Evolutionary conservation across 176 grass and related monocot genomes (phyloP), one percentile per base, ranked within the genome.

Genomic region (Poa pratensis): DNA sequence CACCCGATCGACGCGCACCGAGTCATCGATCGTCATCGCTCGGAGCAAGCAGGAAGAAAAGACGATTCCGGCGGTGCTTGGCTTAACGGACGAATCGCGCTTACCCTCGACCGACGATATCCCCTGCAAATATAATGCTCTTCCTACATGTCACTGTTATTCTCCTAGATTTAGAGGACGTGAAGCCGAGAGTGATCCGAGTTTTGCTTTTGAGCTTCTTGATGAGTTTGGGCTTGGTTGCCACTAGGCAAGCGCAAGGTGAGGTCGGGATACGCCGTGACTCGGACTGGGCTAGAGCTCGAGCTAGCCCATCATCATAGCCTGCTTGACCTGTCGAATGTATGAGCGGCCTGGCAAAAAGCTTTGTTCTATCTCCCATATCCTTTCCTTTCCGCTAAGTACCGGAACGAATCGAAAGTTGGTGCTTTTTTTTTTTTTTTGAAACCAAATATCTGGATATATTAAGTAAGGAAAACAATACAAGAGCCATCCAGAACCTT

Each of bases 261-360:
- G 22, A 73, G 34, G 48, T 18, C 40, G 11, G 28, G 7, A 53
- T 0, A n/a, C 82, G 61, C n/a, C 12, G 61, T 82, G 88, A 73
- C 88, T 63, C 45, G 72, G 73, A 78, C 51, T 14, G 32, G 45
- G 14, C 43, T 39, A n/a, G n/a, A 27, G 14, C 43, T 39, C 17
- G n/a, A 27, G 23, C 53, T 74, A 73, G 70, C 70, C 43, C 70
- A 50, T 5, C 70, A 50, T 5, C 40, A 4, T 61, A 62, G 51
- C 52, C 17, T 18, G 19, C 30, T 20, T 22, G 83, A 86, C 55
- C 79, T 65, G 83, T 65, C 73, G 83, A 82, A 16, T 6, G 53
- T 69, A 58, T 48, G 11, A 77, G 52, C 83, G 39, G 78, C 28
- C 23, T 53, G 69, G 10, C 20, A 43, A 34, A 89, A 85, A 85